Conservation (phyloP, 768 basidiomycete species). For the Ramaria sp. region DNA sequence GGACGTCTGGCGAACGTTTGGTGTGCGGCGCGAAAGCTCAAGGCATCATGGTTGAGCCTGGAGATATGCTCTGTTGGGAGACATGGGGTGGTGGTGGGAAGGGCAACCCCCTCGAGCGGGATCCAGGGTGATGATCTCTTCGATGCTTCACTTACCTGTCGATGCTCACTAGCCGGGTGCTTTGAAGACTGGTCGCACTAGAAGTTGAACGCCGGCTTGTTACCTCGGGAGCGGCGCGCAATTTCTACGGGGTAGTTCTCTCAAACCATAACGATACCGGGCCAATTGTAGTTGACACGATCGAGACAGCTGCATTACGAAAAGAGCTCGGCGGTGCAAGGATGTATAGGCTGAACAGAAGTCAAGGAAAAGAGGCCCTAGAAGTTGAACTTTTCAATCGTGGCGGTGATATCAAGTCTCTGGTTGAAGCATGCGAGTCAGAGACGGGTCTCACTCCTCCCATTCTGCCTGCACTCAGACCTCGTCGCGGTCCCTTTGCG, state of each 20-base stretch:
- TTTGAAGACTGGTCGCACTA: neutral
- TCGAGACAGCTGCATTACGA: neutral
- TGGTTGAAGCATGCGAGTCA: no score
- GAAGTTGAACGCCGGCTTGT: neutral
- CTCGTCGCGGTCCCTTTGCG: no score
- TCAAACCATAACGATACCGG: neutral
- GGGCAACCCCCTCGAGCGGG: slow-evolving; percentile 16
- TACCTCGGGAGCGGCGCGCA: neutral
- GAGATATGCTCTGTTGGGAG: slow-evolving; percentile 21
- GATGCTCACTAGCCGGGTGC: neutral
- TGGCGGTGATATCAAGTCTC: neutral
- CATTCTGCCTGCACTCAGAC: no score
- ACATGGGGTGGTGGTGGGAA: slow-evolving; percentile 21
- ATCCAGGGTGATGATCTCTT: slow-evolving; percentile 12
- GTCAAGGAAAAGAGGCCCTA: neutral
- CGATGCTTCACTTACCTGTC: neutral
- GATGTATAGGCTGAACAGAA: no score
- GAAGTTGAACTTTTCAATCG: neutral
- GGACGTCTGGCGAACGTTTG: neutral
- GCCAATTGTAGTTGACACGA: neutral
- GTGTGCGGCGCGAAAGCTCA: slow-evolving; percentile 16
- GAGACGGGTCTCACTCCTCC: no score
- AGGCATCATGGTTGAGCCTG: slow-evolving; percentile 16
- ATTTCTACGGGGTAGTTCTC: neutral
- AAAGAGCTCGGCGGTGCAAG: neutral